phyloP scores from a whole-genome alignment of 2,329 filamentous ascomycete species.

The Colletotrichum horii region DNA sequence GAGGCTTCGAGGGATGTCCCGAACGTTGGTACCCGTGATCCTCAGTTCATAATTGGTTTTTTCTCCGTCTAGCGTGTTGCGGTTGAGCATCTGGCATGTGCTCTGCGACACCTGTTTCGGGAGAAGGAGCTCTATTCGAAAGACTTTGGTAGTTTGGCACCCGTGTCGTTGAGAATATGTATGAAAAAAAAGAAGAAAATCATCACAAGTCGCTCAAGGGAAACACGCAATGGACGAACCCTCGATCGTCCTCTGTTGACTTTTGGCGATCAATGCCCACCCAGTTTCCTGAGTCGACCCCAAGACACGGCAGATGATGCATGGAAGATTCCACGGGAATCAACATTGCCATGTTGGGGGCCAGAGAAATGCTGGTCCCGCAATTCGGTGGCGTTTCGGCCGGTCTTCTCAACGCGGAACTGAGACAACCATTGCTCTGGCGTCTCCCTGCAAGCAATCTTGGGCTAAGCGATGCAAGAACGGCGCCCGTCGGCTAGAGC shows the following conservation, averaged over 20 bases:
- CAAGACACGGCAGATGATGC: not conserved
- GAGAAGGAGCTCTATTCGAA: not conserved
- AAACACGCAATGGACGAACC: not conserved
- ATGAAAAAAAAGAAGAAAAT: not conserved
- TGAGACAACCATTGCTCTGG: not conserved
- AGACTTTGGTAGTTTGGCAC: not conserved
- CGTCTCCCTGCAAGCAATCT: not conserved
- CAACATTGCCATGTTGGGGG: not conserved
- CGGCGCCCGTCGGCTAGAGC: not conserved
- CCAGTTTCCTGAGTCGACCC: not conserved
- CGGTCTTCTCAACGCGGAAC: not conserved
- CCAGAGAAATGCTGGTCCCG: not conserved
- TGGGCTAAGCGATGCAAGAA: not conserved
- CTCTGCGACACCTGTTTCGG: not conserved
- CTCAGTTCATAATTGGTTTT: not conserved
- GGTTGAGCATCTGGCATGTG: not conserved
- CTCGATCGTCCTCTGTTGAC: not conserved
- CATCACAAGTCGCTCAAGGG: not conserved
- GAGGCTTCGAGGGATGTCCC: not conserved
- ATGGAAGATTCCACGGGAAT: not conserved
- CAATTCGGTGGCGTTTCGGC: not conserved
- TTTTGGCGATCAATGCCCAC: not conserved
- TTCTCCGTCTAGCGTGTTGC: not conserved
- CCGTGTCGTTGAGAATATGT: not conserved
- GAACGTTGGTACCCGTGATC: not conserved